Evolutionary conservation across 331 rosid genomes (phyloP).

Genomic region (Quercus phellos): DNA sequence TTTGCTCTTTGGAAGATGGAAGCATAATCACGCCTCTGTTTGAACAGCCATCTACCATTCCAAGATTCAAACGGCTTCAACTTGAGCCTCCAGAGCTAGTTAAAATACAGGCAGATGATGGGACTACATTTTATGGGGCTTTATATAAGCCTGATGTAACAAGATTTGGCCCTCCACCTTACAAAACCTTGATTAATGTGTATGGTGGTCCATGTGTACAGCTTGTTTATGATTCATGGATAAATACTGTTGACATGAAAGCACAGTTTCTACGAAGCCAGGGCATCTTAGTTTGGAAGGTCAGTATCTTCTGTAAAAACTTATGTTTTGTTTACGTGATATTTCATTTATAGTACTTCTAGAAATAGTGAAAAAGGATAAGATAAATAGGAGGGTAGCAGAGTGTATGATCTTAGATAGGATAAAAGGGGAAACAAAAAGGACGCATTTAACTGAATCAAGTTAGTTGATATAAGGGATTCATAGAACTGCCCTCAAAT

Average conservation of each 20-base stretch:
- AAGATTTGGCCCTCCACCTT: conserved; percentile 91
- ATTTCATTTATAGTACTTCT: neutral
- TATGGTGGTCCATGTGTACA: conserved; percentile 97
- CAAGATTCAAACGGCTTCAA: conserved; percentile 62
- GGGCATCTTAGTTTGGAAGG: conserved; percentile 98
- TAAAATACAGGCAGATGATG: conserved; percentile 56
- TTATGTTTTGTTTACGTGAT: neutral
- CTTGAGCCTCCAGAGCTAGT: conserved; percentile 80
- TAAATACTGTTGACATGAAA: conserved; percentile 78
- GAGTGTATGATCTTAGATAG: neutral
- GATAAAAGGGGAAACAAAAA: too few species aligned
- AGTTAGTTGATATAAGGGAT: neutral
- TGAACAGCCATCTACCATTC: conserved; percentile 55
- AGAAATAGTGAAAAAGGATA: neutral
- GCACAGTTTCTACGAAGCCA: conserved; percentile 77
- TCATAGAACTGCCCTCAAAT: neutral
- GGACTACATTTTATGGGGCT: conserved; percentile 65
- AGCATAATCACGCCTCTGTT: conserved; percentile 55
- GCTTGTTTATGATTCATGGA: conserved; percentile 80
- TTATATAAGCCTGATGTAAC: conserved; percentile 73
- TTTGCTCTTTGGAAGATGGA: conserved; percentile 88
- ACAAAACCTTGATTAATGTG: conserved; percentile 79
- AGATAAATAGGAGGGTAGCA: neutral
- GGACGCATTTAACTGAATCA: neutral
- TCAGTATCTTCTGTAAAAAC: conserved; percentile 25